A percentile compares a stretch with the other conserved stretches of the same genome.
Evolutionary conservation across 2,329 filamentous ascomycete genomes (phyloP).

Genomic region (Colletotrichum musicola): DNA sequence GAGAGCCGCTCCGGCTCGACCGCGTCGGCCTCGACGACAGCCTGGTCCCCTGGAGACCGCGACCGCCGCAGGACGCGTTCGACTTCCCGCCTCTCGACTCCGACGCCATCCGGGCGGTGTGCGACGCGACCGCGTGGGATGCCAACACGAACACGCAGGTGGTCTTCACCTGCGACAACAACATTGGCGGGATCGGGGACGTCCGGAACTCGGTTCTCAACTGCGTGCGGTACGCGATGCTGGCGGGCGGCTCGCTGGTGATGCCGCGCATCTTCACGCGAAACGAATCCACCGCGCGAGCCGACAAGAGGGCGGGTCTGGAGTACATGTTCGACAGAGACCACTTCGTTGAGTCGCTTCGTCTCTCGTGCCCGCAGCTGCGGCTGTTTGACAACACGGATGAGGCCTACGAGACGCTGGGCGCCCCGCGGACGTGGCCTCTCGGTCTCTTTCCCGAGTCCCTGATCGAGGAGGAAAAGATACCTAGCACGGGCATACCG

Average conservation of each 20-base stretch:
- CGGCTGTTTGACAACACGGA: conserved; percentile 45
- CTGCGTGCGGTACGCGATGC: conserved; percentile 55
- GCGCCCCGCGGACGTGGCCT: conserved; percentile 38
- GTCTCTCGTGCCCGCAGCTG: conserved; percentile 45
- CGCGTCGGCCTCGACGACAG: conserved; percentile 9
- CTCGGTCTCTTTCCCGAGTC: conserved; percentile 45
- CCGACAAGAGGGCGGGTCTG: conserved; percentile 41
- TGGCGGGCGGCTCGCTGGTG: conserved; percentile 51
- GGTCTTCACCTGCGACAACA: conserved; percentile 55
- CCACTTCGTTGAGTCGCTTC: conserved; percentile 43
- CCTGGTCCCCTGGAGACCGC: background rate
- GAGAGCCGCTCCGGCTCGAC: conserved; percentile 11
- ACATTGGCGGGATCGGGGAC: conserved; percentile 54
- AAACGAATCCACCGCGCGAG: conserved; percentile 47
- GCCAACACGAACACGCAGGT: conserved; percentile 39
- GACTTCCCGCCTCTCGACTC: conserved; percentile 39
- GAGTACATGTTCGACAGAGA: conserved; percentile 47
- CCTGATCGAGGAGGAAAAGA: conserved; percentile 47
- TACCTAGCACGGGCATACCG: conserved; percentile 41
- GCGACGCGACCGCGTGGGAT: conserved; percentile 43
- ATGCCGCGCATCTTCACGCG: conserved; percentile 51
- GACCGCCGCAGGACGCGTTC: conserved; percentile 2
- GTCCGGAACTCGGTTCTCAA: conserved; percentile 55
- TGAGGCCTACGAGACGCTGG: conserved; percentile 38
- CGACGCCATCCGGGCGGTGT: conserved; percentile 41